Evolutionary conservation across 2,329 filamentous ascomycete genomes (phyloP).

Genomic region (Calonectria hawksworthii): DNA sequence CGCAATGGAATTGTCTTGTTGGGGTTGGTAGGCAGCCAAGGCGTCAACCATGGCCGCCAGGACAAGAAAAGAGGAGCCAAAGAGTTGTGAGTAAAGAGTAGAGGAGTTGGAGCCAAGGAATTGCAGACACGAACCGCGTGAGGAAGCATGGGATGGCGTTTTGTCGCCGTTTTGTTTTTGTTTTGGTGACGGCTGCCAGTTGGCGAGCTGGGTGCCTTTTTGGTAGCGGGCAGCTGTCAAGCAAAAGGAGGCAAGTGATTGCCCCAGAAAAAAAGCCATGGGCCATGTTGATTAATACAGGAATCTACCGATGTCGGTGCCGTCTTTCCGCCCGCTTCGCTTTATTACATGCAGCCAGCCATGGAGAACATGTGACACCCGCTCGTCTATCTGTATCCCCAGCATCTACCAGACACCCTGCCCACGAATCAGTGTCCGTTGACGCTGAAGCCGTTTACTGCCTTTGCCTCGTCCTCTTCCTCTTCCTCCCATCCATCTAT

Average conservation of each 20-base stretch:
- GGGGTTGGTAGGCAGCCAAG: neutral
- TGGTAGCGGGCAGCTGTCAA: constrained; percentile 25
- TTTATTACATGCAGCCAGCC: neutral
- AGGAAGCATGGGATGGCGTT: constrained; percentile 7
- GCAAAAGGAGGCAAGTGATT: neutral
- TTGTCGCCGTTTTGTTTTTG: neutral
- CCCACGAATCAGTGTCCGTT: constrained; percentile 16
- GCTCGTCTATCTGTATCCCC: constrained; percentile 5
- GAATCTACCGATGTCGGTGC: constrained; percentile 4
- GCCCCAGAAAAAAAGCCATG: neutral
- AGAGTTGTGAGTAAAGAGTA: neutral
- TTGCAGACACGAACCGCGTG: neutral
- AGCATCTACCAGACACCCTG: neutral
- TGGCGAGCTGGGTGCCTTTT: neutral
- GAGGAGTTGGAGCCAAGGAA: neutral
- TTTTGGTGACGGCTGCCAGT: constrained; percentile 16
- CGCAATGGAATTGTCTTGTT: neutral
- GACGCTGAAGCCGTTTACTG: neutral
- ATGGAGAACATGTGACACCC: constrained; percentile 9
- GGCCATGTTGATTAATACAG: constrained; percentile 1
- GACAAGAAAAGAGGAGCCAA: neutral
- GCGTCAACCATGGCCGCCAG: constrained; percentile 6
- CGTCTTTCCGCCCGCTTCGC: constrained; percentile 2
- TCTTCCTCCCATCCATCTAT: constrained; percentile 67
- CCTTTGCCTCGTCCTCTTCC: constrained; percentile 55